phyloP scores from a whole-genome alignment of 2,329 filamentous ascomycete species.

The Lasiodiplodia hormozganensis region DNA sequence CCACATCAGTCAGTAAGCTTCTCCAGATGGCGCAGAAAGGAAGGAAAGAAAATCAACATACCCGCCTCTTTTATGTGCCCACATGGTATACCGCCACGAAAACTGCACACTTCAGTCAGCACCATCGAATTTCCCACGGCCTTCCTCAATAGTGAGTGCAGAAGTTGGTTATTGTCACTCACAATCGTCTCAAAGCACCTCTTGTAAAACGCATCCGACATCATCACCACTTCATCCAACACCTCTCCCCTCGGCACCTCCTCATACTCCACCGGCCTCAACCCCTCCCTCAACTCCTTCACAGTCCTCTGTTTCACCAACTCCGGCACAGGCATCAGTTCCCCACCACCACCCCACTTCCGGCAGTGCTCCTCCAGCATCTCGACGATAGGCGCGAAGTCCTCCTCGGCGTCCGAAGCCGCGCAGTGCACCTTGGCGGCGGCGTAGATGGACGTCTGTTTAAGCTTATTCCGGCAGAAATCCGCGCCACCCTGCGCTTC shows the following conservation, averaged over 20 bases:
- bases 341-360: slow-evolving; percentile 6
- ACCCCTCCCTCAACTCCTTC: neutral
- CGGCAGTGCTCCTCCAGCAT: slow-evolving; percentile 2
- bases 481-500: neutral
- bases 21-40: neutral
- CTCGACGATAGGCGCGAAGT: slow-evolving; percentile 5
- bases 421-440: slow-evolving; percentile 11
- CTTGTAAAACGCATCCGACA: slow-evolving; percentile 12
- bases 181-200: slow-evolving; percentile 15
- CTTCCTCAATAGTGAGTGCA: neutral
- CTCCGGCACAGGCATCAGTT: slow-evolving; percentile 10
- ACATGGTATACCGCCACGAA: slow-evolving; percentile 23
- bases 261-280: neutral
- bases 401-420: neutral
- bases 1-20: neutral
- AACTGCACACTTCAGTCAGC: neutral
- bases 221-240: slow-evolving; percentile 3
- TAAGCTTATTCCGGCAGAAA: slow-evolving; percentile 14
- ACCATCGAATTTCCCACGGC: neutral
- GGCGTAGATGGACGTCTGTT: slow-evolving; percentile 6
- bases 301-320: neutral
- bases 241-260: neutral
- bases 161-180: neutral
- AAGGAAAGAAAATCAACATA: neutral
- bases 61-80: slow-evolving; percentile 14